A percentile compares a stretch with the other conserved stretches of the same genome.
These are phyloP conservation scores for Polytrichum commune DNA, from an alignment of 225 moss, liverwort and hornwort species.

Conservation along the genomic window DNA sequence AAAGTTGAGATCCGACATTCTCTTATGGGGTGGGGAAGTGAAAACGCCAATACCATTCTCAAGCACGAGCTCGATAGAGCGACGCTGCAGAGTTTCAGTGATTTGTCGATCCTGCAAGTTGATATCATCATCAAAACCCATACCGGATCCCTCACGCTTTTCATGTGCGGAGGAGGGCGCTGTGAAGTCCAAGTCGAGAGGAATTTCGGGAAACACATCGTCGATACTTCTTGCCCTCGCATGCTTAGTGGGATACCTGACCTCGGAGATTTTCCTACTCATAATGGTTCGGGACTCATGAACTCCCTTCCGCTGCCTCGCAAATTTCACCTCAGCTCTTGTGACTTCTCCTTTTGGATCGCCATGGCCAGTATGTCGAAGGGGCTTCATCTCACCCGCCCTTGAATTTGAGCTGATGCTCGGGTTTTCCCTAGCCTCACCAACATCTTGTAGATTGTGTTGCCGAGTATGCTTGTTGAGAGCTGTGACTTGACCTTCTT, in stretches of 20 bases:
- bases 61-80: conserved; percentile 18
- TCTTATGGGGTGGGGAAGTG: conserved; percentile 5
- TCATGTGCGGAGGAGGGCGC: background rate
- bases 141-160: background rate
- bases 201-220: conserved; percentile 37
- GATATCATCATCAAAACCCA: background rate
- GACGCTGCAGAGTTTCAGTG: background rate
- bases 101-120: background rate
- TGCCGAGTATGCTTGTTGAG: conserved; percentile 7
- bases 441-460: conserved; percentile 25
- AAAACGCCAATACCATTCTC: conserved; percentile 3
- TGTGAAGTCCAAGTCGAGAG: conserved; percentile 14
- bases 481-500: background rate
- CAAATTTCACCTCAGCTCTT: background rate
- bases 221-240: conserved; percentile 32
- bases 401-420: background rate
- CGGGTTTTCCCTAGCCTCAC: conserved; percentile 7
- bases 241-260: conserved; percentile 6
- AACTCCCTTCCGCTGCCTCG: background rate
- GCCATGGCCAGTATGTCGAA: background rate
- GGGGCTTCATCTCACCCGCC: no score
- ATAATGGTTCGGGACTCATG: background rate
- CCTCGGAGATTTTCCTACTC: conserved; percentile 7
- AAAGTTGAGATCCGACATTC: conserved; percentile 24
- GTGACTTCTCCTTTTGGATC: background rate